These are phyloP conservation scores for Thermothielavioides terrestris DNA, from an alignment of 495 filamentous ascomycete species.

Conservation along the genomic window DNA sequence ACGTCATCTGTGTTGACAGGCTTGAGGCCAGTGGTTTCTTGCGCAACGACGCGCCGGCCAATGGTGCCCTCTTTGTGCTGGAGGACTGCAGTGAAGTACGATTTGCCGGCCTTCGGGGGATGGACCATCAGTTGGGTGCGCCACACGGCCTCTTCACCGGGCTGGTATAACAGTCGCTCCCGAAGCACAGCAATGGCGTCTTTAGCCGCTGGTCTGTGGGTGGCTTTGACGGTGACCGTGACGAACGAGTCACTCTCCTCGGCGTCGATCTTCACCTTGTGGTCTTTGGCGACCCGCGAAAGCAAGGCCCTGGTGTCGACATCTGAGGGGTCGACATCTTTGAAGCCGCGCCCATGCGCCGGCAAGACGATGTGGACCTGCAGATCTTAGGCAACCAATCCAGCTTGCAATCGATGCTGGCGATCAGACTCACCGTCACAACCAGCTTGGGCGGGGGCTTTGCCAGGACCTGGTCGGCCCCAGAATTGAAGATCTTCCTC, in stretches of 20 bases:
- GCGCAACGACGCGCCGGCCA: constrained; percentile 2
- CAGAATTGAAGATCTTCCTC: neutral
- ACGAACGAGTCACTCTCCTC: neutral
- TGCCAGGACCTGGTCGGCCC: neutral
- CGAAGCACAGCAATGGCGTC: neutral
- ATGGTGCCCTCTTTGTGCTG: neutral
- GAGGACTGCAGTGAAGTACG: neutral
- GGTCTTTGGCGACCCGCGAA: constrained; percentile 6
- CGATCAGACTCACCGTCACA: neutral
- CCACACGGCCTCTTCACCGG: constrained; percentile 13
- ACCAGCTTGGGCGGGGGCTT: neutral
- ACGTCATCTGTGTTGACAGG: neutral
- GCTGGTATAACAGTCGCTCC: neutral
- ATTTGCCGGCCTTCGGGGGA: neutral
- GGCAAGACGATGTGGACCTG: constrained; percentile 9
- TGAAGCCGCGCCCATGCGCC: constrained; percentile 2
- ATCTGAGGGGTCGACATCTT: constrained; percentile 12
- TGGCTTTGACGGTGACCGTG: constrained; percentile 8
- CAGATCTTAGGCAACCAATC: neutral
- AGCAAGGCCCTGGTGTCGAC: constrained; percentile 5
- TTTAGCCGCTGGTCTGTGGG: constrained; percentile 1
- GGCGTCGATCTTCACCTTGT: constrained; percentile 6
- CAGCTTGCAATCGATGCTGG: neutral
- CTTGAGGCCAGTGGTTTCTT: neutral
- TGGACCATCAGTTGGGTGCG: constrained; percentile 3